These are phyloP conservation scores for Trichoderma guizhouense DNA, from an alignment of 2,329 filamentous ascomycete species.

Conservation along the genomic window DNA sequence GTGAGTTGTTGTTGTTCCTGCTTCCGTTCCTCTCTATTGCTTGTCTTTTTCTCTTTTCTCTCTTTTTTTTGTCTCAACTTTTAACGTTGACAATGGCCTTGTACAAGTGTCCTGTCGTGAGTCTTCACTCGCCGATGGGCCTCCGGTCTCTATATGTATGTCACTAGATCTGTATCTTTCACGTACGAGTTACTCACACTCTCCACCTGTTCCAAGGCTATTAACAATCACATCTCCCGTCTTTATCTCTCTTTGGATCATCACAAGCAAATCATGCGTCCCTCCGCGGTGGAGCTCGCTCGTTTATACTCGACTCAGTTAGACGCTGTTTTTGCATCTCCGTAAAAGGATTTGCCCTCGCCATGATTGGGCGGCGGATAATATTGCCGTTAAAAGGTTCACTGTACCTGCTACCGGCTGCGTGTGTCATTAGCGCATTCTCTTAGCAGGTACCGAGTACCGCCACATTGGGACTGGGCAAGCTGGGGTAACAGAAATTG, in stretches of 20 bases:
- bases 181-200: not conserved
- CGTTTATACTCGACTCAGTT: conserved; percentile 6
- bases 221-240: not conserved
- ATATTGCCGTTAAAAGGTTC: not conserved
- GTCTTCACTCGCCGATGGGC: not conserved
- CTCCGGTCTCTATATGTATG: not conserved
- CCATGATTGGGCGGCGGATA: conserved; percentile 5
- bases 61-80: not conserved
- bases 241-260: not conserved
- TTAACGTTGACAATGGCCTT: not conserved
- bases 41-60: not conserved
- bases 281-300: conserved; percentile 5
- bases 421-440: not conserved
- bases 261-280: not conserved
- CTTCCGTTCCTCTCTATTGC: not conserved
- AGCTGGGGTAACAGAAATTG: not conserved
- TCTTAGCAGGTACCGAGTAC: not conserved
- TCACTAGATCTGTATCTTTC: not conserved
- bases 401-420: not conserved
- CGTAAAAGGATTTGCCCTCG: not conserved
- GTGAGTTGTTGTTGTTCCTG: not conserved
- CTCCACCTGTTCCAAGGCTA: not conserved
- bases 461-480: not conserved
- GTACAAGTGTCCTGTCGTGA: not conserved
- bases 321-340: not conserved